phyloP scores from a whole-genome alignment of 371 early-diverging fungal genomes.

The Haplosporangium sp. region DNA sequence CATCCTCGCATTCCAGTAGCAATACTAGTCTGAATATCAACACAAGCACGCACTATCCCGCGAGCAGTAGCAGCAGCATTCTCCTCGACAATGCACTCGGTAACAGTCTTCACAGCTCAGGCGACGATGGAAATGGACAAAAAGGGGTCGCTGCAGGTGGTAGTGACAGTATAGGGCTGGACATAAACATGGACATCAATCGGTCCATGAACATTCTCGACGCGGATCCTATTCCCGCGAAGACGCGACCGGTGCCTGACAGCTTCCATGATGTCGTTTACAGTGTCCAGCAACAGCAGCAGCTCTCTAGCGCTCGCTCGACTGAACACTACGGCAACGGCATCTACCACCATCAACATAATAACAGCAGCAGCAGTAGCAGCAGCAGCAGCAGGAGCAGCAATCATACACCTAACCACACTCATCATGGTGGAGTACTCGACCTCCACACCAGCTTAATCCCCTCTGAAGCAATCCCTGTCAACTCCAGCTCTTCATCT shows the following conservation, averaged over 20 bases:
- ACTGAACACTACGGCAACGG: not conserved
- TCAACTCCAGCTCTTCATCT: constrained; percentile 15
- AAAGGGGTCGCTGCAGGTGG: not conserved
- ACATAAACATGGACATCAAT: not conserved
- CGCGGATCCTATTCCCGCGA: no score
- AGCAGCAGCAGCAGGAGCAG: constrained; percentile 13
- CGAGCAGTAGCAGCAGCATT: constrained; percentile 19
- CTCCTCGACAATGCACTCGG: constrained; percentile 12
- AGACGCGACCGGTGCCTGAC: no score
- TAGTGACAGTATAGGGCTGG: not conserved
- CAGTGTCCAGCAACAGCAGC: not conserved
- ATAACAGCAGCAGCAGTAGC: not conserved
- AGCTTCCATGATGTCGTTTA: no score
- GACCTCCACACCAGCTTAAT: constrained; percentile 3
- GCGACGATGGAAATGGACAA: not conserved
- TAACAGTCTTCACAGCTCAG: constrained; percentile 12
- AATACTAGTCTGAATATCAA: not conserved
- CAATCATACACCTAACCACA: constrained; percentile 9
- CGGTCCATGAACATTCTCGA: no score
- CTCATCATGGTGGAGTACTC: constrained; percentile 10
- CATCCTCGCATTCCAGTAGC: constrained; percentile 8
- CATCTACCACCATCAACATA: not conserved
- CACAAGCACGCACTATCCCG: constrained; percentile 2
- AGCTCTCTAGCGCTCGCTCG: not conserved
- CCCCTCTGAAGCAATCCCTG: constrained; percentile 27